phyloP scores from a whole-genome alignment of 345 rosid genomes.

The Populus deltoides region DNA sequence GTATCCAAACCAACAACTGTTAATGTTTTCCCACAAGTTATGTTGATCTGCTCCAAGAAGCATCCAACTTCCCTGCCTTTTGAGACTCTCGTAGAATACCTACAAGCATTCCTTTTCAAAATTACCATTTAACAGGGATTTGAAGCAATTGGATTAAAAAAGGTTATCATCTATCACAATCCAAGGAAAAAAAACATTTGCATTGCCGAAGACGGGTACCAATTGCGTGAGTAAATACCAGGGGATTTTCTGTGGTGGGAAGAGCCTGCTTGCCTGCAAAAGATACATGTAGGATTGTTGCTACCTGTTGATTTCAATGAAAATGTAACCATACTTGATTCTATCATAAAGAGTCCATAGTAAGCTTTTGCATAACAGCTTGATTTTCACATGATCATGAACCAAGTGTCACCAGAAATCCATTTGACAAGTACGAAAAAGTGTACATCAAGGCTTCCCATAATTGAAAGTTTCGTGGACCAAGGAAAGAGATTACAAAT shows the following conservation, averaged over 20 bases:
- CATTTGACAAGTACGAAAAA: neutral
- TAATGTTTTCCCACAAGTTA: slow-evolving; percentile 45
- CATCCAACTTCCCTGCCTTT: slow-evolving; percentile 25
- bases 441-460: neutral
- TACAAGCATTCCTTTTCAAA: slow-evolving; percentile 29
- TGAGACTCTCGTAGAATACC: slow-evolving; percentile 54
- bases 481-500: neutral
- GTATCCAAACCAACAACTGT: slow-evolving; percentile 47
- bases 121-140: slow-evolving; percentile 8
- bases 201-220: slow-evolving; percentile 7
- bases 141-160: slow-evolving; percentile 4
- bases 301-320: slow-evolving; percentile 18
- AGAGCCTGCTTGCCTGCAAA: slow-evolving; percentile 57
- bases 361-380: neutral
- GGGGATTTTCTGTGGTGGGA: slow-evolving; percentile 43
- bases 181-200: too few species aligned
- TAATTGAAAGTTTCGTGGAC: neutral
- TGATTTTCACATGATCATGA: neutral
- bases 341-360: neutral
- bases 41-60: slow-evolving; percentile 38
- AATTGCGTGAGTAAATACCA: slow-evolving; percentile 46
- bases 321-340: neutral
- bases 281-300: slow-evolving; percentile 20
- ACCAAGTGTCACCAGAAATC: neutral
- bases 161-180: neutral